Conservation (phyloP, 352 stramenopile genomes). For the Pythium periplocum region DNA sequence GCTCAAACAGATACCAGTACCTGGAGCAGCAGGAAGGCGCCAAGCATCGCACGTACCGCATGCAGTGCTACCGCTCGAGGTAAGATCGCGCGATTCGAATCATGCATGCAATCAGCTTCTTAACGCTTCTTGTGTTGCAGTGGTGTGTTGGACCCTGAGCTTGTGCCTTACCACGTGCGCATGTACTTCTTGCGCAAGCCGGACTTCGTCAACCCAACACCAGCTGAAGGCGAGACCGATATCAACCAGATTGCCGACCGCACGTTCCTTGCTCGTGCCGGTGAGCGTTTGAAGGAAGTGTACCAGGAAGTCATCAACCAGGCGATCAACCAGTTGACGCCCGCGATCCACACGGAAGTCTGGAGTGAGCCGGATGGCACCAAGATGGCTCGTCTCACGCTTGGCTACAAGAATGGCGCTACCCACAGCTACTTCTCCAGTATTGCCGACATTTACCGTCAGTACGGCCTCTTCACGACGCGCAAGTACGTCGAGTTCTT, state of each 20-base stretch:
- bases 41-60: slow-evolving; percentile 66
- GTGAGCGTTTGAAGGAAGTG: slow-evolving; percentile 57
- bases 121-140: not conserved
- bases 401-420: slow-evolving; percentile 69
- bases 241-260: slow-evolving; percentile 75
- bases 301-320: slow-evolving; percentile 78
- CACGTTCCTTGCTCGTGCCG: slow-evolving; percentile 67
- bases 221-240: slow-evolving; percentile 56
- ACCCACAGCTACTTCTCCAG: slow-evolving; percentile 86
- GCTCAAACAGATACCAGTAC: slow-evolving; percentile 26
- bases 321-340: slow-evolving; percentile 71
- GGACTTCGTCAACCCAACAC: slow-evolving; percentile 52
- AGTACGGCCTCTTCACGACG: slow-evolving; percentile 77
- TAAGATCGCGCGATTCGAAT: too few relatives aligned
- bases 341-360: slow-evolving; percentile 73
- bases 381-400: slow-evolving; percentile 76
- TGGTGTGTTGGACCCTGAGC: slow-evolving; percentile 63
- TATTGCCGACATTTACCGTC: slow-evolving; percentile 81
- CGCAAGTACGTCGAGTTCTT: slow-evolving; percentile 86
- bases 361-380: slow-evolving; percentile 65
- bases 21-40: slow-evolving; percentile 45
- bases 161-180: slow-evolving; percentile 75
- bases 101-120: too few relatives aligned
- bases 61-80: slow-evolving; percentile 80
- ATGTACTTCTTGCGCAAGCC: slow-evolving; percentile 83